Percentiles rank a stretch among this genome's conserved stretches.
Evolutionary conservation across 352 stramenopile species (phyloP).

Genomic region (Globisporangium ultimum): DNA sequence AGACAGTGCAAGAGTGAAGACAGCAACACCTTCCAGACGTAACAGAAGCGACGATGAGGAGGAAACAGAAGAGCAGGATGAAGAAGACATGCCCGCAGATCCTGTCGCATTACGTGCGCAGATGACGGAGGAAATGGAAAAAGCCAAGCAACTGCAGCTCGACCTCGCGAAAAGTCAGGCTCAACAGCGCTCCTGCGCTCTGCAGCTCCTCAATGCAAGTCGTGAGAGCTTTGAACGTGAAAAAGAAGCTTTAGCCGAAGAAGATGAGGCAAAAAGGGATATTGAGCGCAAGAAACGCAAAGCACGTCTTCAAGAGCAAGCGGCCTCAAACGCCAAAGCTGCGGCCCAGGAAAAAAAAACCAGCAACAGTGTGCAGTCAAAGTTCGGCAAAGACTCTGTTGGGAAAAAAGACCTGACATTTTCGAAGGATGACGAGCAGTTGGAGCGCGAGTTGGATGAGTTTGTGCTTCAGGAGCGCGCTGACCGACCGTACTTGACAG

Average conservation of each 20-base stretch:
- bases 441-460: conserved; percentile 53
- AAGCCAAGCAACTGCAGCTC: conserved; percentile 23
- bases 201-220: conserved; percentile 61
- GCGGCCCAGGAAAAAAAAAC: conserved; percentile 36
- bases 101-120: conserved; percentile 38
- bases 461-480: conserved; percentile 41
- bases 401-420: conserved; percentile 53
- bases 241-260: conserved; percentile 36
- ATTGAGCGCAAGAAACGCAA: conserved; percentile 44
- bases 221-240: conserved; percentile 58
- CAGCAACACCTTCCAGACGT: background rate
- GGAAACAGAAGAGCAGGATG: conserved; percentile 18
- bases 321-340: conserved; percentile 41
- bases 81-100: conserved; percentile 29
- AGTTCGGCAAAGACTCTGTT: conserved; percentile 45
- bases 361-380: conserved; percentile 21
- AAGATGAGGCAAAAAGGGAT: conserved; percentile 45
- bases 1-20: background rate
- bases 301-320: conserved; percentile 39
- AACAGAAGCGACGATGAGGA: conserved; percentile 8
- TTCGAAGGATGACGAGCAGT: conserved; percentile 44
- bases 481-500: conserved; percentile 48
- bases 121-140: conserved; percentile 35
- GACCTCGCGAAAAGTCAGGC: conserved; percentile 30
- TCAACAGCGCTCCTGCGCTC: conserved; percentile 43